Evolutionary conservation across 805 yeast genomes (phyloP).

Genomic region (Teunomyces cretensis): DNA sequence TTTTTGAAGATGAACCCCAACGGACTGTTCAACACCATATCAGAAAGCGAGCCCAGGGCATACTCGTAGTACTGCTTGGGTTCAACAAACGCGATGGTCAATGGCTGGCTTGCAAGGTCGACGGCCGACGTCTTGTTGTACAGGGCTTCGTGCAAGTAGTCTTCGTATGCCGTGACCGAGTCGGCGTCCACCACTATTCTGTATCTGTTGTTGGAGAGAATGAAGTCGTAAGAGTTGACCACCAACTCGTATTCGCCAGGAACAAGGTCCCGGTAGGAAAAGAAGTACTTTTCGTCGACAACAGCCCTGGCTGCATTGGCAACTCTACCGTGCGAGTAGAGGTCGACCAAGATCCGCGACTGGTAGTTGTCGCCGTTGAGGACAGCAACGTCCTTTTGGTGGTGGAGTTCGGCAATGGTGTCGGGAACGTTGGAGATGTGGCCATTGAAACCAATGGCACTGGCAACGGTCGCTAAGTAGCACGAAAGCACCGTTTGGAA

Average conservation of each 20-base stretch:
- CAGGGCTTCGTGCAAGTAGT: conserved; percentile 14
- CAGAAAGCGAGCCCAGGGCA: conserved; percentile 27
- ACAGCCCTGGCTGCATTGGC: neutral
- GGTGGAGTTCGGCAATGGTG: conserved; percentile 14
- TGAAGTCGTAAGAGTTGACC: conserved; percentile 37
- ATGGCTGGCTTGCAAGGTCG: conserved; percentile 16
- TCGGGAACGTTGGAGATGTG: conserved; percentile 28
- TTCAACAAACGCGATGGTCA: conserved; percentile 19
- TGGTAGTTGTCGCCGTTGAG: conserved; percentile 38
- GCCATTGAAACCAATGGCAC: conserved; percentile 16
- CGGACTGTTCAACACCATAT: conserved; percentile 39
- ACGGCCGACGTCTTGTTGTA: conserved; percentile 20
- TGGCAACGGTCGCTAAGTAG: neutral
- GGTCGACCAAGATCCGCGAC: conserved; percentile 25
- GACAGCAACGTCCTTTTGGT: conserved; percentile 13
- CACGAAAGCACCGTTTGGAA: neutral
- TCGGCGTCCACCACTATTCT: conserved; percentile 24
- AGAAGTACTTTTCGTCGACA: conserved; percentile 26
- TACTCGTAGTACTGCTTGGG: conserved; percentile 35
- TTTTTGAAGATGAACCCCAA: conserved; percentile 41
- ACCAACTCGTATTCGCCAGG: conserved; percentile 35
- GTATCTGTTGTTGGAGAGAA: conserved; percentile 23
- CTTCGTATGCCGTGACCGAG: conserved; percentile 21
- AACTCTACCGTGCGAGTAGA: neutral
- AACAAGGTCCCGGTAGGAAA: conserved; percentile 20